Base-by-base conservation (phyloP, 352 stramenopile species). In the Phytophthora palmivora region DNA sequence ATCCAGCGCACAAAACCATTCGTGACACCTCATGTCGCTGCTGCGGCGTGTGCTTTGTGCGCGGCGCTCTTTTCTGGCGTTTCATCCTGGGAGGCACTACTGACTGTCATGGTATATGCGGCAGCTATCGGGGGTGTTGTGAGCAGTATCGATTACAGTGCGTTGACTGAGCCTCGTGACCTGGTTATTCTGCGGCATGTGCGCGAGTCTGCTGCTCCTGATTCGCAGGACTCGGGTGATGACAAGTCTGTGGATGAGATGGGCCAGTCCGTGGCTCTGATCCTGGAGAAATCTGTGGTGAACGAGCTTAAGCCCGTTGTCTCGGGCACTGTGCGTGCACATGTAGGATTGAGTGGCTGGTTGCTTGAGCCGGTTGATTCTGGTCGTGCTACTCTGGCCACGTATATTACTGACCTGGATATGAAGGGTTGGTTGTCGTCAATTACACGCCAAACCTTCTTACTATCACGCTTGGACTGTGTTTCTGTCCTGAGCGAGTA, bases 221-320 rank as follows among this genome's bases (percentile, higher is more conserved):
- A 84, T 32, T 76, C 76, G 26, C 71, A 70, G 4, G 59, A 78
- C 15, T 68, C 62, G 6, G 46, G 58, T 21, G 63, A 62, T 11
- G 68, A 74, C 46, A 72, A 80, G 34, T 70, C 70, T 1, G 58
- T 72, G 22, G 77, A 75, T 12, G 76, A 94, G 43, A 76, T 74
- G 51, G 70, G 76, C 0, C 79, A 86, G 51, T 85, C 81, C 6
- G 74, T 92, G 14, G 82, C 88, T 37, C 70, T 86, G 43, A 88
- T 94, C 39, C 58, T 92, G 16, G 86, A 94, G 50, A 94, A 92
- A 51, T 94, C 83, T 16, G 82, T 94, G 15, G 70, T 70, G 12
- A 94, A 84, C 49, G 86, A 92, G 42, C 75, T 92, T 7, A 92
- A 92, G 57, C 76, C 79, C 3, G 52, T 70, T 7, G 30, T 52